These are phyloP conservation scores for Wolfiporia cocos DNA, from an alignment of 1,284 basidiomycete genomes.

Conservation along the genomic window DNA sequence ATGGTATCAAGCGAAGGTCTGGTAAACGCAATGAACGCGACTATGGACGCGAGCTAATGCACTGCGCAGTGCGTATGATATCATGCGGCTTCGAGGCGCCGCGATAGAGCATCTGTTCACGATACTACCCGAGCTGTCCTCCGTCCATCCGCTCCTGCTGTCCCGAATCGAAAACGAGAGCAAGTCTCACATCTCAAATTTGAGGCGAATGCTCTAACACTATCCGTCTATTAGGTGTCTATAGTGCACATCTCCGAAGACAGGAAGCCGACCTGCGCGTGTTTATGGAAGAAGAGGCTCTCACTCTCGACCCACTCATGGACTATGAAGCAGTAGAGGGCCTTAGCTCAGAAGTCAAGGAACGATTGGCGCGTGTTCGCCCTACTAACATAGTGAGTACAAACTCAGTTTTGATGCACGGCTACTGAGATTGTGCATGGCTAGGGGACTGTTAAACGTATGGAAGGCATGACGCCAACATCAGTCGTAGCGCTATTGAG, in stretches of 20 bases:
- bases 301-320: conserved; percentile 61
- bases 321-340: conserved; percentile 66
- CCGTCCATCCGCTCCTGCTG: conserved; percentile 46
- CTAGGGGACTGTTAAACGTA: conserved; percentile 78
- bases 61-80: conserved; percentile 63
- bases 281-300: conserved; percentile 74
- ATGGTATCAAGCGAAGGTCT: conserved; percentile 60
- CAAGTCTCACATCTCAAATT: neutral
- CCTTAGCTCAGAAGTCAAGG: conserved; percentile 71
- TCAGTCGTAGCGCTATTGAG: conserved; percentile 59
- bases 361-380: conserved; percentile 52
- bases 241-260: conserved; percentile 55
- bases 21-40: conserved; percentile 1
- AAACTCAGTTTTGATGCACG: too few relatives aligned
- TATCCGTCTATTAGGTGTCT: conserved; percentile 37
- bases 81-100: conserved; percentile 63
- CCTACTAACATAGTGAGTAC: conserved; percentile 67
- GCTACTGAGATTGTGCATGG: conserved; percentile 1
- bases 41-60: neutral
- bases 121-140: conserved; percentile 49
- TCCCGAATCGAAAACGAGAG: conserved; percentile 67
- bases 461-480: conserved; percentile 84
- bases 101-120: conserved; percentile 38
- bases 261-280: conserved; percentile 74
- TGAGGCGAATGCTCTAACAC: neutral